A percentile compares a stretch with the other conserved stretches of the same genome.
These are phyloP conservation scores for Ganoderma resinaceum DNA, from an alignment of 1,284 basidiomycete genomes.

Conservation along the genomic window DNA sequence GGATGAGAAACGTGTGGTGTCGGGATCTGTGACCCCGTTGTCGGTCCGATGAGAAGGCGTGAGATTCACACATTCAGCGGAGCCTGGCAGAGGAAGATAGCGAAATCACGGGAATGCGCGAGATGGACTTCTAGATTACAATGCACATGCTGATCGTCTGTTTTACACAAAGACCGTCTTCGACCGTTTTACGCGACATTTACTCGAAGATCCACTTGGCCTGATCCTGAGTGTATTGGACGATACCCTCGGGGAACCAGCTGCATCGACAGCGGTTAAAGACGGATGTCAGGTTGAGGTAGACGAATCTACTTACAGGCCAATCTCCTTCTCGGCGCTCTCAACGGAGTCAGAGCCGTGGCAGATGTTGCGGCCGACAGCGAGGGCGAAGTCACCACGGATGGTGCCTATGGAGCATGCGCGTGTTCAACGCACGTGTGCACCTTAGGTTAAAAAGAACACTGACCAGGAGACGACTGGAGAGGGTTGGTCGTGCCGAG, in stretches of 20 bases:
- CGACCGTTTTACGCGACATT: conserved; percentile 37
- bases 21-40: conserved; percentile 5
- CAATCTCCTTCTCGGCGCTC: conserved; percentile 91
- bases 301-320: conserved; percentile 64
- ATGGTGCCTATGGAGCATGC: conserved; percentile 68
- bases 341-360: conserved; percentile 95
- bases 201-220: conserved; percentile 88
- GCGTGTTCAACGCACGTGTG: conserved; percentile 4
- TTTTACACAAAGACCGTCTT: conserved; percentile 28
- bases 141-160: conserved; percentile 20
- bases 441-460: conserved; percentile 12
- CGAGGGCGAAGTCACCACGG: conserved; percentile 93
- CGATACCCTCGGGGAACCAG: conserved; percentile 87
- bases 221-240: conserved; percentile 77
- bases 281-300: neutral
- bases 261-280: conserved; percentile 46
- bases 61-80: conserved; percentile 11
- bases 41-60: conserved; percentile 15
- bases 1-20: conserved; percentile 15
- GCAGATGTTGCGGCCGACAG: conserved; percentile 93
- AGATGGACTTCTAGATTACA: conserved; percentile 27
- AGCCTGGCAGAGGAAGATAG: conserved; percentile 3
- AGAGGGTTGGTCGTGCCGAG: conserved; percentile 98
- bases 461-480: conserved; percentile 81
- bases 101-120: conserved; percentile 24